Evolutionary conservation across 2,329 filamentous ascomycete genomes (phyloP).

Genomic region (Claviceps capensis): DNA sequence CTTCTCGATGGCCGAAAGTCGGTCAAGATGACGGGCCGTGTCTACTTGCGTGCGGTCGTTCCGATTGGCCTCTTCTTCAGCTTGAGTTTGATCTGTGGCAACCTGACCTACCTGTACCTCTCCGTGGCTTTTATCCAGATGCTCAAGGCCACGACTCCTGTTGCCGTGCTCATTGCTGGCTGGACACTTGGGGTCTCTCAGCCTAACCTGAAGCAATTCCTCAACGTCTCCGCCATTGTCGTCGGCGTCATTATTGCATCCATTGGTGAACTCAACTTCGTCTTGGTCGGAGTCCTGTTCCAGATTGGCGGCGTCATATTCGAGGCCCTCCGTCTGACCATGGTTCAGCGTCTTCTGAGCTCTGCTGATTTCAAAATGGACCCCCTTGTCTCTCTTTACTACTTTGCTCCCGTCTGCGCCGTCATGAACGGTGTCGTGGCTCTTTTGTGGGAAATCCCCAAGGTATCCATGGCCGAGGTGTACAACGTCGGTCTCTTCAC

Average conservation of each 20-base stretch:
- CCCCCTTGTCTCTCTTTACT: constrained; percentile 76
- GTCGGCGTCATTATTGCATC: constrained; percentile 90
- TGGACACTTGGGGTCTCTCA: constrained; percentile 78
- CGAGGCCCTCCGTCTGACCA: constrained; percentile 69
- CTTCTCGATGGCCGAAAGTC: constrained; percentile 89
- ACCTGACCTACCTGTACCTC: constrained; percentile 88
- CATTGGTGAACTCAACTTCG: constrained; percentile 90
- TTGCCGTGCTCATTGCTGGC: constrained; percentile 78
- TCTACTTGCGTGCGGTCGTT: constrained; percentile 87
- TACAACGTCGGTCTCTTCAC: constrained; percentile 59
- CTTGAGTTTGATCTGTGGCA: constrained; percentile 89
- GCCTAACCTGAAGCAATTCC: constrained; percentile 72
- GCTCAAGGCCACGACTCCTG: constrained; percentile 96
- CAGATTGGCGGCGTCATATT: constrained; percentile 68
- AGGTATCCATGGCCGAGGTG: constrained; percentile 54
- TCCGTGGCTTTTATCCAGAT: constrained; percentile 98
- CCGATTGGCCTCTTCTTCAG: constrained; percentile 95
- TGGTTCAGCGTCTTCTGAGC: constrained; percentile 73
- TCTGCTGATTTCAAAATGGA: constrained; percentile 87
- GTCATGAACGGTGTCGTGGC: constrained; percentile 66
- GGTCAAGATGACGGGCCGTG: constrained; percentile 90
- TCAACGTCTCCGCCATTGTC: constrained; percentile 91
- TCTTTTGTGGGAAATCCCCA: constrained; percentile 60
- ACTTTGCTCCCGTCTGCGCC: constrained; percentile 76
- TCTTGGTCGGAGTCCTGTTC: constrained; percentile 64